Base-by-base conservation (phyloP, 2,329 filamentous ascomycete species). In the Coniochaeta ligniaria region DNA sequence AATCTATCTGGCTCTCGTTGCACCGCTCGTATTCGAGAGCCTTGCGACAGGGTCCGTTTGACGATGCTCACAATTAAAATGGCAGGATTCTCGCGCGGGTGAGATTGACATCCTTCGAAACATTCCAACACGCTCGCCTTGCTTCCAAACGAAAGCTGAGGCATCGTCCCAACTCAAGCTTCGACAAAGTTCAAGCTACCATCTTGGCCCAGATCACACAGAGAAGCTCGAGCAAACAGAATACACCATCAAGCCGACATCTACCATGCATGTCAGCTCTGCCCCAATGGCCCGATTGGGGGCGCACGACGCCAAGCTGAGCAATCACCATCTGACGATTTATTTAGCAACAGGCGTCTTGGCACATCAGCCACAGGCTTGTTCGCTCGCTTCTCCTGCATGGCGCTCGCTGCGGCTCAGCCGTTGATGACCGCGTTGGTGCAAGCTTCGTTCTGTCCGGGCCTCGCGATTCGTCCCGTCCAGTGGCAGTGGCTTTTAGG, bases 401-500 rank as follows among this genome's bases (percentile, higher is more conserved):
- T 47, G 43, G 43, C 43, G 22, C 43, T 24, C 20, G 43, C 43
- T 26, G 43, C 43, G 43, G 43, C 43, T 47, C 43, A 47, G 43
- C 43, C 43, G 43, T 47, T 47, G 43, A 47, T 47, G 43, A 47
- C 43, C 20, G 43, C 43, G 43, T 47, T 47, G 3, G 22, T 47
- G 3, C 38, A n/a, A 47, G 43, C 43, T 47, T 31, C 2, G 2
- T 6, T 47, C 12, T 47, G 43, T 1, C 43, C 20, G 43, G 43
- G 20, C 4, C 20, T 22, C 22, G 20, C 24, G 43, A 47, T 26
- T 26, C 43, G 22, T 47, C 43, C 20, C 43, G 38, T 16, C 17
- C 35, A 36, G 43, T 47, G 52, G 52, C 52, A 31, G 52, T 55
- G 52, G 52, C 52, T 55, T 55, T 55, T 55, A 36, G 52, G 52